phyloP scores from a whole-genome alignment of 2,329 filamentous ascomycete species.

The Cadophora sp. region DNA sequence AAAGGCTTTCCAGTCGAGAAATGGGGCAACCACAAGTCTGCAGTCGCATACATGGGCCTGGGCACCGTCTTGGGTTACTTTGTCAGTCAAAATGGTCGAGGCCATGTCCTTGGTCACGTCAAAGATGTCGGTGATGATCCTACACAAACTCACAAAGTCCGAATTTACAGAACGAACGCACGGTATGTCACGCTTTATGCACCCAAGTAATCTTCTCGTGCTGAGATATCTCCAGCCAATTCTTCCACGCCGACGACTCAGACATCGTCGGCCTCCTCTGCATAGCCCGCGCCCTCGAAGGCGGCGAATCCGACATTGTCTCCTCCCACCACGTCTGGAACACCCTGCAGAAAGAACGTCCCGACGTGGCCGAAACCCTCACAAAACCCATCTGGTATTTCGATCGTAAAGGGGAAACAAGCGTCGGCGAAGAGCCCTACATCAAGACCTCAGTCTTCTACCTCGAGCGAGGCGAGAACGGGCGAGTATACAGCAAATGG shows the following conservation, averaged over 20 bases:
- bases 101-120: constrained; percentile 87
- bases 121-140: constrained; percentile 62
- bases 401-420: constrained; percentile 86
- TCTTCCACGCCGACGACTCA: constrained; percentile 83
- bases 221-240: constrained; percentile 56
- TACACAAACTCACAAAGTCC: constrained; percentile 77
- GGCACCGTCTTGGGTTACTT: constrained; percentile 88
- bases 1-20: constrained; percentile 79
- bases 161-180: constrained; percentile 86
- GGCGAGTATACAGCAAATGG: constrained; percentile 82
- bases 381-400: constrained; percentile 88
- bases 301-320: constrained; percentile 84
- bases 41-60: constrained; percentile 89
- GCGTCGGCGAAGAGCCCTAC: constrained; percentile 75
- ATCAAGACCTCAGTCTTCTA: constrained; percentile 78
- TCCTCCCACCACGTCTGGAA: constrained; percentile 85
- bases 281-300: constrained; percentile 77
- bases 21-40: constrained; percentile 82
- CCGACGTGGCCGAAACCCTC: constrained; percentile 78
- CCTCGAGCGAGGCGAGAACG: constrained; percentile 70
- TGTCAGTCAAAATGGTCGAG: constrained; percentile 82
- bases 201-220: not conserved
- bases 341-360: constrained; percentile 73
- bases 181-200: constrained; percentile 5
- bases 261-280: constrained; percentile 87